phyloP scores from a whole-genome alignment of 176 grass and related monocot genomes.

The Triticum urartu region DNA sequence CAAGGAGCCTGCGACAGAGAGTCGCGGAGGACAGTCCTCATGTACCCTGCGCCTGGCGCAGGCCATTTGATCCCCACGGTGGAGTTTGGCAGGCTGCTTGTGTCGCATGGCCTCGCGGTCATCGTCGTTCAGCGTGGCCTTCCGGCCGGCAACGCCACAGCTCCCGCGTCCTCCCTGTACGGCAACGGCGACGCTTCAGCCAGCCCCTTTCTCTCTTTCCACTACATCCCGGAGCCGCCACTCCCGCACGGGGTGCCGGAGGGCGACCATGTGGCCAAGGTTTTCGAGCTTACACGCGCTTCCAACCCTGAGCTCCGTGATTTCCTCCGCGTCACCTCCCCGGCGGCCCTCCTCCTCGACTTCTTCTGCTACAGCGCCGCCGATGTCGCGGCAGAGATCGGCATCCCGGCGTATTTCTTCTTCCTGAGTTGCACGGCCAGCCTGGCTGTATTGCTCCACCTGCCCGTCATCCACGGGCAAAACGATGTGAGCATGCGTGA shows the following conservation, averaged over 20 bases:
- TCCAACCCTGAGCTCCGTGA: slow-evolving; percentile 27
- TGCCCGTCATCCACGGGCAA: slow-evolving; percentile 5
- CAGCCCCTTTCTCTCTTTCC: not conserved
- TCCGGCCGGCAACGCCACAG: not conserved
- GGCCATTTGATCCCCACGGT: not conserved
- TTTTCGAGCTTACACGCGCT: slow-evolving; percentile 30
- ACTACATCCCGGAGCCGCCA: not conserved
- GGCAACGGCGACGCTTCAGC: not conserved
- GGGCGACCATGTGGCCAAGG: slow-evolving; percentile 8
- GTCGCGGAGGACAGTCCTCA: not conserved
- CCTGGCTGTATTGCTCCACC: slow-evolving; percentile 18
- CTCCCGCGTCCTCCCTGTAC: not conserved
- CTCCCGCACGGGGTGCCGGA: not conserved
- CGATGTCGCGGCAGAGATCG: slow-evolving; percentile 48
- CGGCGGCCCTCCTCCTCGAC: slow-evolving; percentile 45
- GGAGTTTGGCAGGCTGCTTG: not conserved
- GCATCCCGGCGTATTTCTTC: slow-evolving; percentile 56
- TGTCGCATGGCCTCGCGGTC: not conserved
- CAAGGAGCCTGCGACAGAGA: not conserved
- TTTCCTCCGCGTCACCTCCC: slow-evolving; percentile 12
- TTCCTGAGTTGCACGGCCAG: not conserved
- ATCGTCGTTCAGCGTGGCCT: not conserved
- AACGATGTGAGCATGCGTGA: not conserved
- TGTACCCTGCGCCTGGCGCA: not conserved
- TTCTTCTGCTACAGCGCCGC: slow-evolving; percentile 45